Evolutionary conservation across 768 basidiomycete species (phyloP).

Genomic region (Imleria badia): DNA sequence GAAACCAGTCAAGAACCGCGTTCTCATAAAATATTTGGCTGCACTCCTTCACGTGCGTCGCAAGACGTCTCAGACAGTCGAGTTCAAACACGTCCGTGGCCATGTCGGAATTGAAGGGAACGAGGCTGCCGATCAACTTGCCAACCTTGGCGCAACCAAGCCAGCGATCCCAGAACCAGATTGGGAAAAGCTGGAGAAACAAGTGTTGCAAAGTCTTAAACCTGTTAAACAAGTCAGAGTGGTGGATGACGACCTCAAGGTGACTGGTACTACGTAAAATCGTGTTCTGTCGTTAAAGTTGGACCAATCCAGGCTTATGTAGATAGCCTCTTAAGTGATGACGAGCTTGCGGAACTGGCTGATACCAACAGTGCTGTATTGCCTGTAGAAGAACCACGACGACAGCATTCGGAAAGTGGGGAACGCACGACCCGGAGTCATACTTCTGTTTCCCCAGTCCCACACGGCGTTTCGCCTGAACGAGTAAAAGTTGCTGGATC

Average conservation of each 20-base stretch:
- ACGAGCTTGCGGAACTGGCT: constrained; percentile 30
- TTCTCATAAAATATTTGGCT: constrained; percentile 68
- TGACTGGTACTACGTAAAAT: constrained; percentile 8
- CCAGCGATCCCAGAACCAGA: constrained; percentile 50
- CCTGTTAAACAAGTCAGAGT: background rate
- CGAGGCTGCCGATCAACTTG: constrained; percentile 79
- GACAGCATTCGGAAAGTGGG: background rate
- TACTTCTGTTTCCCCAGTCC: background rate
- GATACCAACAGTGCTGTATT: background rate
- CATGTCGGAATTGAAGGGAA: constrained; percentile 81
- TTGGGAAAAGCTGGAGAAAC: constrained; percentile 44
- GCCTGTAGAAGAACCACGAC: background rate
- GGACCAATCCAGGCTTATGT: constrained; percentile 29
- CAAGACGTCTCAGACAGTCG: constrained; percentile 52
- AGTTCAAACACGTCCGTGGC: constrained; percentile 72
- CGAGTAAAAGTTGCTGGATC: background rate
- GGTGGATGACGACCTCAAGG: constrained; percentile 18
- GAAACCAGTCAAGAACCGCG: constrained; percentile 66
- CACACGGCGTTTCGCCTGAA: background rate
- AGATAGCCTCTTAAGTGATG: constrained; percentile 36
- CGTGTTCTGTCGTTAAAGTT: constrained; percentile 4
- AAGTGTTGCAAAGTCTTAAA: constrained; percentile 11
- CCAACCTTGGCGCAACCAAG: constrained; percentile 53
- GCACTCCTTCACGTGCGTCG: constrained; percentile 58
- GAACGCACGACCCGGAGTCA: background rate